Evolutionary conservation across 108 stramenopile genomes (phyloP).

Genomic region (Parmales sp.): DNA sequence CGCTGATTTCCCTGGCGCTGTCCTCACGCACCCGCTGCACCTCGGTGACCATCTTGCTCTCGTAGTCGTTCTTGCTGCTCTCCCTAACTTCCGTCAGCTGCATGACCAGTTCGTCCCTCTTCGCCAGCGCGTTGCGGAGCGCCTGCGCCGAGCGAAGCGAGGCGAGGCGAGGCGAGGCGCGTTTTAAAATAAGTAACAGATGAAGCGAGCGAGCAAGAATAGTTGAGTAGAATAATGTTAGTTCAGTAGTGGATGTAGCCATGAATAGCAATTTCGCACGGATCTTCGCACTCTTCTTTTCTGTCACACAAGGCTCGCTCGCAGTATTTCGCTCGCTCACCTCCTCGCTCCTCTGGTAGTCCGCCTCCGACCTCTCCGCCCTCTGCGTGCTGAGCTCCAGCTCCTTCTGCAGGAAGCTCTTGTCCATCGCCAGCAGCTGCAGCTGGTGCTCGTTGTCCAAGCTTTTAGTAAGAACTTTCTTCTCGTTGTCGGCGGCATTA

Average conservation of each 20-base stretch:
- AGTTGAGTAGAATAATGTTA: too few species aligned
- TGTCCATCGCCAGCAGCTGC: constrained; percentile 7
- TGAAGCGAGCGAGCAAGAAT: too few species aligned
- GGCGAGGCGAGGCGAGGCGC: too few species aligned
- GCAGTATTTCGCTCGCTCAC: too few species aligned
- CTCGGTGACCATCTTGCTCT: not conserved
- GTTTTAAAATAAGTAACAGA: too few species aligned
- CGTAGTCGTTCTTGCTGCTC: not conserved
- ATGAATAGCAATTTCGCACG: too few species aligned
- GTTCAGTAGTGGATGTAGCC: too few species aligned
- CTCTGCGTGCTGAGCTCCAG: constrained; percentile 9
- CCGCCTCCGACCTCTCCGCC: constrained; percentile 11
- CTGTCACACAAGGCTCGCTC: too few species aligned
- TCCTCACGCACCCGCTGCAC: not conserved
- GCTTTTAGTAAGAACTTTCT: not conserved
- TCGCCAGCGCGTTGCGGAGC: not conserved
- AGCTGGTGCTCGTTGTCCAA: constrained; percentile 2
- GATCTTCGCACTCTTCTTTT: too few species aligned
- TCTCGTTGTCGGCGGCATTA: constrained; percentile 10
- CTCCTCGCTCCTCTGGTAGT: constrained; percentile 8
- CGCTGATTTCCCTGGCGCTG: not conserved
- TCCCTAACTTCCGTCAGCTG: not conserved
- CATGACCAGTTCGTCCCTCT: constrained; percentile 11
- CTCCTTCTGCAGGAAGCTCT: constrained; percentile 11
- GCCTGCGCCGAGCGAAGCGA: too few species aligned